Conservation (phyloP, 2,329 filamentous ascomycete species). For the Aspergillus brunneoviolaceus region DNA sequence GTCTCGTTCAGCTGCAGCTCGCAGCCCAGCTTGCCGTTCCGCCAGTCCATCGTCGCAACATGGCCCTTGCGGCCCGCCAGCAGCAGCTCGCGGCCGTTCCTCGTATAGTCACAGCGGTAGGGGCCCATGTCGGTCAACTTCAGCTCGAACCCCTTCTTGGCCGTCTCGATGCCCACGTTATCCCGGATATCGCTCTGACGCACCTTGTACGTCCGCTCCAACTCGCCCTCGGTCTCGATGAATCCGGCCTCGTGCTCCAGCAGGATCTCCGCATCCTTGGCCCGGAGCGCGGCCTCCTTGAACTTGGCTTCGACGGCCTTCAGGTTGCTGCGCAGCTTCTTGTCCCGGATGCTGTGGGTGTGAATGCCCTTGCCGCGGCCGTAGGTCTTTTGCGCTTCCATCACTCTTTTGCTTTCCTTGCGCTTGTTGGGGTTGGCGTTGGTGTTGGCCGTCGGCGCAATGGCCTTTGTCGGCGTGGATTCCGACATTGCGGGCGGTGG, state of each 20-base stretch:
- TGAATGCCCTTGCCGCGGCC: conserved; percentile 78
- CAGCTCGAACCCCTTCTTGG: conserved; percentile 89
- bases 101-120: conserved; percentile 83
- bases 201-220: conserved; percentile 91
- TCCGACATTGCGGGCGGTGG: conserved; percentile 28
- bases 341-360: conserved; percentile 74
- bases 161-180: conserved; percentile 75
- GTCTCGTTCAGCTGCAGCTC: conserved; percentile 91
- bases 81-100: conserved; percentile 82
- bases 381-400: conserved; percentile 69
- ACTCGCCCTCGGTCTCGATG: conserved; percentile 79
- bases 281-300: conserved; percentile 74
- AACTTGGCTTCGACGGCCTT: conserved; percentile 78
- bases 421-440: conserved; percentile 25
- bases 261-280: conserved; percentile 89
- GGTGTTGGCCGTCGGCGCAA: conserved; percentile 26
- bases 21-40: conserved; percentile 84
- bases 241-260: conserved; percentile 84
- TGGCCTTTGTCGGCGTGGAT: conserved; percentile 28
- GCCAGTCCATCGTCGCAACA: conserved; percentile 95
- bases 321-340: conserved; percentile 81
- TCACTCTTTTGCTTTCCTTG: conserved; percentile 40
- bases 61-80: conserved; percentile 90
- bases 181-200: conserved; percentile 80
- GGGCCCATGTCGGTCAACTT: conserved; percentile 80